These are phyloP conservation scores for Cystobasidium pallidum DNA, from an alignment of 1,284 basidiomycete genomes.

Conservation along the genomic window DNA sequence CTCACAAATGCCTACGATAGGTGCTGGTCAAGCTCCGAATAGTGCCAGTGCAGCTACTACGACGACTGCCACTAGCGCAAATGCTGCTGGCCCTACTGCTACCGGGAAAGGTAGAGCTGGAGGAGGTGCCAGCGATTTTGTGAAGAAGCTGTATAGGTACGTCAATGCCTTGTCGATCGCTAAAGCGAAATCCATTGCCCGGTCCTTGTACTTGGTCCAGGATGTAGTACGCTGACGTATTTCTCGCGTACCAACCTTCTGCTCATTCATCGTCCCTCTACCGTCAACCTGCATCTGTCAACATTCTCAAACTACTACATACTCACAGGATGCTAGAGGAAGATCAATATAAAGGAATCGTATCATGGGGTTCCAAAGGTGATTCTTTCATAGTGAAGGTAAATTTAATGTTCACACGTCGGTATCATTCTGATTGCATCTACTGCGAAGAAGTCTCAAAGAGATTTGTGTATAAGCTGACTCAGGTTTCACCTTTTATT, in stretches of 20 bases:
- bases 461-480: too few relatives aligned
- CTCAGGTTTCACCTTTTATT: neutral
- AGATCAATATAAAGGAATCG: conserved; percentile 70
- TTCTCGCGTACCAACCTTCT: too few relatives aligned
- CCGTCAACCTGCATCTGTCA: too few relatives aligned
- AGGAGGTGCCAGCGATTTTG: conserved; percentile 70
- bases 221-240: too few relatives aligned
- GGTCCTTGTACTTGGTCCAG: too few relatives aligned
- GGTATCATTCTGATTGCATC: too few relatives aligned
- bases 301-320: too few relatives aligned
- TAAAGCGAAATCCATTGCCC: conserved; percentile 77
- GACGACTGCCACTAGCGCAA: neutral
- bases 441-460: too few relatives aligned
- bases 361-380: conserved; percentile 83
- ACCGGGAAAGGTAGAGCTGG: conserved; percentile 13
- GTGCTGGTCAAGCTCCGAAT: neutral
- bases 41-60: neutral
- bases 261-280: too few relatives aligned
- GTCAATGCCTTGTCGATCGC: conserved; percentile 69
- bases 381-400: conserved; percentile 92
- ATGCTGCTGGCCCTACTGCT: neutral
- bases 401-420: too few relatives aligned
- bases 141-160: conserved; percentile 91
- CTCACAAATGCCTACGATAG: neutral
- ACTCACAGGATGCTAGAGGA: conserved; percentile 89